Evolutionary conservation across 2,329 filamentous ascomycete species (phyloP).

Genomic region (Tolypocladium sp.): DNA sequence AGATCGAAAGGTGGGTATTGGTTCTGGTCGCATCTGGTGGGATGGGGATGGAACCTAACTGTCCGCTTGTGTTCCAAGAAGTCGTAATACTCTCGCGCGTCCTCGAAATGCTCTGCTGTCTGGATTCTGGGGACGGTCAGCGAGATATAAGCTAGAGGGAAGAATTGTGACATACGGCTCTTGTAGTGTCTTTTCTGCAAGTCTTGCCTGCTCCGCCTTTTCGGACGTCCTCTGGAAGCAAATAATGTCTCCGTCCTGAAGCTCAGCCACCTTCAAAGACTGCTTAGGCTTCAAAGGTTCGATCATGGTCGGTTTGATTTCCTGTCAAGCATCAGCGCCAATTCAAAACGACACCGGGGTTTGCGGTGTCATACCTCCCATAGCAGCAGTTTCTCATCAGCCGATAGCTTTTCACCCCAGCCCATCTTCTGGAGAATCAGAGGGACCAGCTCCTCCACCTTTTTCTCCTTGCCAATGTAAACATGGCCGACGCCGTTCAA

Average conservation of each 20-base stretch:
- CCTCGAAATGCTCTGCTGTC: slow-evolving; percentile 46
- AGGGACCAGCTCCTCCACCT: slow-evolving; percentile 74
- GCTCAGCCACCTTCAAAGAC: slow-evolving; percentile 80
- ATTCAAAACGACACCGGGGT: not conserved
- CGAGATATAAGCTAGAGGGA: not conserved
- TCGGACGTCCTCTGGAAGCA: slow-evolving; percentile 71
- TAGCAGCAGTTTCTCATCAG: slow-evolving; percentile 54
- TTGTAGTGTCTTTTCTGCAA: slow-evolving; percentile 17
- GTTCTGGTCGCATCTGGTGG: slow-evolving; percentile 42
- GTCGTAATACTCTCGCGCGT: slow-evolving; percentile 85
- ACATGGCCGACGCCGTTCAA: slow-evolving; percentile 72
- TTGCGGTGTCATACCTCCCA: slow-evolving; percentile 52
- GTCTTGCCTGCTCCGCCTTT: slow-evolving; percentile 24
- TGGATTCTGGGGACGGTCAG: slow-evolving; percentile 8
- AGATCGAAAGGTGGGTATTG: slow-evolving; percentile 63
- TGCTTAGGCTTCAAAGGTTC: slow-evolving; percentile 88
- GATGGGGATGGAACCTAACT: slow-evolving; percentile 68
- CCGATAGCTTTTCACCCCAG: slow-evolving; percentile 68
- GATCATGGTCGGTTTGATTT: slow-evolving; percentile 98
- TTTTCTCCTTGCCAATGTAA: slow-evolving; percentile 81
- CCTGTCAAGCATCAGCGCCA: slow-evolving; percentile 29
- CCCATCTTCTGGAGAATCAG: slow-evolving; percentile 74
- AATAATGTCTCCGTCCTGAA: slow-evolving; percentile 94
- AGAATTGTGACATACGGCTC: slow-evolving; percentile 17
- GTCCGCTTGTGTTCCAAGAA: slow-evolving; percentile 78